These are phyloP conservation scores for Phytophthora sp. DNA, from an alignment of 352 stramenopile genomes.

Conservation along the genomic window DNA sequence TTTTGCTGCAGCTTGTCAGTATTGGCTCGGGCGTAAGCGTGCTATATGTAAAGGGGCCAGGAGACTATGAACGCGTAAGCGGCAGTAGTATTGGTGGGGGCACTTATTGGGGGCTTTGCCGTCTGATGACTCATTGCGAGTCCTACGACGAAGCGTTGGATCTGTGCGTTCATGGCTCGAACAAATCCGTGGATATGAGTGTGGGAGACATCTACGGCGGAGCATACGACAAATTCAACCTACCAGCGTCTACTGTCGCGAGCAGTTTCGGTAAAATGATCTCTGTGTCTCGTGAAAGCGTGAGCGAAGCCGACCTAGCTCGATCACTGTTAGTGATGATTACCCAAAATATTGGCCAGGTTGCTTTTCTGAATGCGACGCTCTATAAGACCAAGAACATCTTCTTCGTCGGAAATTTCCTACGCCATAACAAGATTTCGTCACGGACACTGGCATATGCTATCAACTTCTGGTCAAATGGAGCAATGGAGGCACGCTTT, in stretches of 20 bases:
- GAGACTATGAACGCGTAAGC: slow-evolving; percentile 97
- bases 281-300: slow-evolving; percentile 53
- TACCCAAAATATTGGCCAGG: slow-evolving; percentile 98
- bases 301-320: slow-evolving; percentile 96
- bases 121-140: slow-evolving; percentile 91
- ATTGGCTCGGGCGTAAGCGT: slow-evolving; percentile 99
- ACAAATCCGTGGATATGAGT: slow-evolving; percentile 95
- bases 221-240: slow-evolving; percentile 94
- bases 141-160: slow-evolving; percentile 89
- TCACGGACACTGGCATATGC: slow-evolving; percentile 92
- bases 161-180: slow-evolving; percentile 78
- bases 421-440: slow-evolving; percentile 98
- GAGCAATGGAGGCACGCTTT: slow-evolving; percentile 92
- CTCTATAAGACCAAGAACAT: slow-evolving; percentile 97
- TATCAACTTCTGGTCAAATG: slow-evolving; percentile 99
- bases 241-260: slow-evolving; percentile 92
- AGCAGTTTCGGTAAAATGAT: slow-evolving; percentile 97
- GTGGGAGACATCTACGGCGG: slow-evolving; percentile 99
- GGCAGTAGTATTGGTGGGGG: slow-evolving; percentile 98
- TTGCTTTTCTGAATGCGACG: slow-evolving; percentile 98
- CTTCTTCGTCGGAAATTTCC: slow-evolving; percentile 98
- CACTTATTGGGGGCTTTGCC: slow-evolving; percentile 99
- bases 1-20: slow-evolving; percentile 88
- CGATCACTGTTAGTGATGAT: slow-evolving; percentile 98
- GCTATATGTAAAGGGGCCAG: slow-evolving; percentile 92